Evolutionary conservation across 1,284 basidiomycete species (phyloP).

Genomic region (Rhodotorula sp.): DNA sequence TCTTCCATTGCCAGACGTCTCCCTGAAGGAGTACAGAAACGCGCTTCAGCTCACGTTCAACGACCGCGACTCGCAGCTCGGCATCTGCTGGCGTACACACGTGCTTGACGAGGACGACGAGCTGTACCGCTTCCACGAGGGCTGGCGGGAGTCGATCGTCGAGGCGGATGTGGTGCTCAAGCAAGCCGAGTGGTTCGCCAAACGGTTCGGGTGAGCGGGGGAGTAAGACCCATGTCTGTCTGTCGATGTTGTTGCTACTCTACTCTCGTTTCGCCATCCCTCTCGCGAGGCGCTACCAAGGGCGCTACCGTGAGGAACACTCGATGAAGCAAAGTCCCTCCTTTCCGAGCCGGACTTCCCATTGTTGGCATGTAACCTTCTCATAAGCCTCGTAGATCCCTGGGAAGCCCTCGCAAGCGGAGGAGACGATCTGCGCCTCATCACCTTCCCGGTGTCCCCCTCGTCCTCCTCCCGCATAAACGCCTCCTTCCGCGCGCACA

Average conservation of each 20-base stretch:
- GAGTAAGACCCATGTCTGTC: not conserved
- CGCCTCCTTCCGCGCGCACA: not conserved
- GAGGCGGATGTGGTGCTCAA: constrained; percentile 8
- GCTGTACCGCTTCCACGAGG: constrained; percentile 9
- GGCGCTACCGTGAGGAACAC: too few relatives aligned
- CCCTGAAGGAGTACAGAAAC: constrained; percentile 1
- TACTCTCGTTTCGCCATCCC: too few relatives aligned
- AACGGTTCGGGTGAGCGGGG: not conserved
- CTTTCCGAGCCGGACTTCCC: too few relatives aligned
- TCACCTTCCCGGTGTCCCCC: too few relatives aligned
- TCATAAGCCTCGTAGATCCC: too few relatives aligned
- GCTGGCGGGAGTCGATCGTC: not conserved
- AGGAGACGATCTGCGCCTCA: too few relatives aligned
- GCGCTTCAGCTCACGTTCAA: constrained; percentile 16
- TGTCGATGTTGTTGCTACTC: not conserved
- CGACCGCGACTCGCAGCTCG: constrained; percentile 5
- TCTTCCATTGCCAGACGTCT: not conserved
- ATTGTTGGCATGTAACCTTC: too few relatives aligned
- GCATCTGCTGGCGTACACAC: constrained; percentile 16
- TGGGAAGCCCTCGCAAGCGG: too few relatives aligned
- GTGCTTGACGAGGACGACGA: constrained; percentile 2
- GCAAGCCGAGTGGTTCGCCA: constrained; percentile 18
- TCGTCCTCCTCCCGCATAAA: too few relatives aligned
- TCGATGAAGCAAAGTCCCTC: too few relatives aligned
- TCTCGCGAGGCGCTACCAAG: not conserved